phyloP scores from a whole-genome alignment of 805 yeast species.

The Saturnispora sekii region DNA sequence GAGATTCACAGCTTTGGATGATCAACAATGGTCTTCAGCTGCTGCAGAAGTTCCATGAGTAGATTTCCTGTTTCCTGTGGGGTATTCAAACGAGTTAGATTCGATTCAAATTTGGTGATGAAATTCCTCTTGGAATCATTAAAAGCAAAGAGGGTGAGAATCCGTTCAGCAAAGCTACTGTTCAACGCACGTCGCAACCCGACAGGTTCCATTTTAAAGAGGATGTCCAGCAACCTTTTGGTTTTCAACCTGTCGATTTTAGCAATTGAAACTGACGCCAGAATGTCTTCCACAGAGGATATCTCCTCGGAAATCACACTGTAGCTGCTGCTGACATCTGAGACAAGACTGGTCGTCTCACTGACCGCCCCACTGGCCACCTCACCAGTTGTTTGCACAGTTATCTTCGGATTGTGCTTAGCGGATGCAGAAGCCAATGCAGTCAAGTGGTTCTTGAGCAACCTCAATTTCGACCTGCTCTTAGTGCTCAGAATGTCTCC shows the following conservation, averaged over 20 bases:
- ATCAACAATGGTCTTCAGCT: background rate
- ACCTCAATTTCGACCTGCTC: too few species aligned
- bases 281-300: background rate
- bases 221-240: constrained; percentile 11
- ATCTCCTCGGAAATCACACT: background rate
- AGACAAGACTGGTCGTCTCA: background rate
- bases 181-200: background rate
- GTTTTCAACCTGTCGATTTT: constrained; percentile 16
- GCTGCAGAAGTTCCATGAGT: background rate
- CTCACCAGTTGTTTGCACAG: too few species aligned
- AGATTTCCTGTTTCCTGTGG: background rate
- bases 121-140: background rate
- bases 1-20: background rate
- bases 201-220: background rate
- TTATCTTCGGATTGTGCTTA: too few species aligned
- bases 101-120: background rate
- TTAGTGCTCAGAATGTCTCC: too few species aligned
- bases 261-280: background rate
- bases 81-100: background rate
- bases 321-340: background rate
- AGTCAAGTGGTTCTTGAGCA: too few species aligned
- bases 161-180: background rate
- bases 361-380: too few species aligned
- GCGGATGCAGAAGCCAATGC: too few species aligned
- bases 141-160: background rate